These are phyloP conservation scores for Tricholoma matsutake DNA, from an alignment of 768 basidiomycete species.

Conservation along the genomic window DNA sequence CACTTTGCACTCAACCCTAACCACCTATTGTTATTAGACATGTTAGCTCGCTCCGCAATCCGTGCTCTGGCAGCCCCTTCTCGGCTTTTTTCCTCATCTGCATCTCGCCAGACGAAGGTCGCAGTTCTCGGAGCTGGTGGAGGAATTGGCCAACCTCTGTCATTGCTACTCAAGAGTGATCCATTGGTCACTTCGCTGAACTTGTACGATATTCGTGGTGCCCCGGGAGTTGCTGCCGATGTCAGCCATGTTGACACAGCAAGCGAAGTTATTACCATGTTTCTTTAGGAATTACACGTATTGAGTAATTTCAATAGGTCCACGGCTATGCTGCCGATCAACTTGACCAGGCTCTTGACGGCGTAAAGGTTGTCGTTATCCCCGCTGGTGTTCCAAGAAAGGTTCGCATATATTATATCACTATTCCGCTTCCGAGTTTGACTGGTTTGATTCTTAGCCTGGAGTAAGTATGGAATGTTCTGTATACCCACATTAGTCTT, in stretches of 20 bases:
- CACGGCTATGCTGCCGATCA: conserved; percentile 80
- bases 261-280: conserved; percentile 52
- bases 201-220: conserved; percentile 93
- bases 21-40: conserved; percentile 32
- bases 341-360: conserved; percentile 86
- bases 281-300: neutral
- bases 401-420: conserved; percentile 43
- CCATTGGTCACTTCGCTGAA: conserved; percentile 82
- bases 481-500: conserved; percentile 6
- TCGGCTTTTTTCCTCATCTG: conserved; percentile 75
- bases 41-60: conserved; percentile 66
- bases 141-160: conserved; percentile 98
- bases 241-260: conserved; percentile 91
- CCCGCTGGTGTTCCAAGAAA: conserved; percentile 99
- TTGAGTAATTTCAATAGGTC: conserved; percentile 46
- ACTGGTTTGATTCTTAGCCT: conserved; percentile 48
- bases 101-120: conserved; percentile 77
- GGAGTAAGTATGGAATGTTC: conserved; percentile 57
- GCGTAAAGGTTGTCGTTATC: conserved; percentile 90
- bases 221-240: conserved; percentile 96
- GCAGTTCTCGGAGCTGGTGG: conserved; percentile 97
- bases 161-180: conserved; percentile 89
- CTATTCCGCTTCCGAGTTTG: conserved; percentile 10
- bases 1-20: conserved; percentile 16
- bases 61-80: conserved; percentile 52